These are phyloP conservation scores for Monilinia polystroma DNA, from an alignment of 2,329 filamentous ascomycete species.

Conservation along the genomic window DNA sequence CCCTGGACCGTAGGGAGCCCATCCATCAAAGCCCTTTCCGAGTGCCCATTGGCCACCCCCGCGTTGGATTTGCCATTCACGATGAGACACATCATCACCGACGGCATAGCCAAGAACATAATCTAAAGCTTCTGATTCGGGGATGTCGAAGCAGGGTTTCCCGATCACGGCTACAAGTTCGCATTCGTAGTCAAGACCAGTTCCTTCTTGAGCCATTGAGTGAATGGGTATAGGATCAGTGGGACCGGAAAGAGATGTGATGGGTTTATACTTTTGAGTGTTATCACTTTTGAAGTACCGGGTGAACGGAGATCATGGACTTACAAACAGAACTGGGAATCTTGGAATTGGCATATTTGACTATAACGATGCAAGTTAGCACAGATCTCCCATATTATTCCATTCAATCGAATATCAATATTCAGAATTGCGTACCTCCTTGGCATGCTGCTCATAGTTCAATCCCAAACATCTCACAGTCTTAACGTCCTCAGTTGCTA, in stretches of 20 bases:
- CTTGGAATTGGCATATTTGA: slow-evolving; percentile 66
- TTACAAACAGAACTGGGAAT: slow-evolving; percentile 66
- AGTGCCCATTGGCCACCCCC: slow-evolving; percentile 69
- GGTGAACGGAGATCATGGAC: slow-evolving; percentile 33
- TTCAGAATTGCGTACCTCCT: slow-evolving; percentile 49
- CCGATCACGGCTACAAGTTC: slow-evolving; percentile 75
- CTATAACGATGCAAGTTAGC: slow-evolving; percentile 36
- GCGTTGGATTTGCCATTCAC: slow-evolving; percentile 70
- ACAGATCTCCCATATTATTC: neutral
- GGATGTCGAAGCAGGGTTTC: slow-evolving; percentile 62
- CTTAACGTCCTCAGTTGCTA: slow-evolving; percentile 60
- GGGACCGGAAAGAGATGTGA: slow-evolving; percentile 64
- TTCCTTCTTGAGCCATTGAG: slow-evolving; percentile 60
- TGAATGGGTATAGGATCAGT: slow-evolving; percentile 66
- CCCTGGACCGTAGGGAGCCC: slow-evolving; percentile 71
- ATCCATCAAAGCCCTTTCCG: slow-evolving; percentile 74
- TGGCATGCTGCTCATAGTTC: slow-evolving; percentile 71
- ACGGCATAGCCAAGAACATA: slow-evolving; percentile 74
- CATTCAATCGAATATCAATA: neutral
- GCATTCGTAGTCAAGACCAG: slow-evolving; percentile 76
- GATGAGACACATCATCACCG: slow-evolving; percentile 78
- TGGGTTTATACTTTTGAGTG: slow-evolving; percentile 56
- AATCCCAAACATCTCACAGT: slow-evolving; percentile 69
- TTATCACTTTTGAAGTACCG: neutral
- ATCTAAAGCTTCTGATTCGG: slow-evolving; percentile 63